Conservation (phyloP, 495 filamentous ascomycete genomes). For the Oidiodendron maius region DNA sequence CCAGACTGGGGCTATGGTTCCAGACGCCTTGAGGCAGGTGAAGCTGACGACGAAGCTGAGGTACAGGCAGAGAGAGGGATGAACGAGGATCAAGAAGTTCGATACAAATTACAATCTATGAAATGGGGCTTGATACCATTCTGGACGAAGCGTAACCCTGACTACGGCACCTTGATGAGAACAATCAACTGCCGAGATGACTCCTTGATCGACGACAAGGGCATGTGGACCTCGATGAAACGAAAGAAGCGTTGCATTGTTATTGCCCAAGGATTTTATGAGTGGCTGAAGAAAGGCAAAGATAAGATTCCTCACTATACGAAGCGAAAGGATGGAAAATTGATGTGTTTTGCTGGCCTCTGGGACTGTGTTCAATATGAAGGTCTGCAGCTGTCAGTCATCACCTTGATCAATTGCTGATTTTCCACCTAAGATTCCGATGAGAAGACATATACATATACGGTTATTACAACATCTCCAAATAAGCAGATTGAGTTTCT, state of each 20-base stretch:
- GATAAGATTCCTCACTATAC: slow-evolving; percentile 79
- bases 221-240: slow-evolving; percentile 93
- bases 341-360: slow-evolving; percentile 87
- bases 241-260: slow-evolving; percentile 81
- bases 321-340: slow-evolving; percentile 69
- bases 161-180: slow-evolving; percentile 69
- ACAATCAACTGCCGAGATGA: slow-evolving; percentile 97
- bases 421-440: slow-evolving; percentile 61
- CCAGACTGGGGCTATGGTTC: slow-evolving; percentile 46
- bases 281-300: slow-evolving; percentile 87
- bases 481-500: slow-evolving; percentile 76
- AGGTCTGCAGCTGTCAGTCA: slow-evolving; percentile 36
- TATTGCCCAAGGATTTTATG: slow-evolving; percentile 87
- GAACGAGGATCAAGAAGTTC: slow-evolving; percentile 27
- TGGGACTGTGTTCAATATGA: slow-evolving; percentile 87
- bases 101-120: slow-evolving; percentile 84
- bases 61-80: slow-evolving; percentile 9
- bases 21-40: slow-evolving; percentile 7
- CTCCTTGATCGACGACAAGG: slow-evolving; percentile 65
- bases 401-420: slow-evolving; percentile 33
- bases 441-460: slow-evolving; percentile 76
- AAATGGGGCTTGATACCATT: slow-evolving; percentile 89
- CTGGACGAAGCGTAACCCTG: slow-evolving; percentile 80
- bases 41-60: slow-evolving; percentile 2
- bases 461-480: slow-evolving; percentile 84